These are phyloP conservation scores for Rosa lucieae DNA, from an alignment of 306 rosid genomes.

Conservation along the genomic window DNA sequence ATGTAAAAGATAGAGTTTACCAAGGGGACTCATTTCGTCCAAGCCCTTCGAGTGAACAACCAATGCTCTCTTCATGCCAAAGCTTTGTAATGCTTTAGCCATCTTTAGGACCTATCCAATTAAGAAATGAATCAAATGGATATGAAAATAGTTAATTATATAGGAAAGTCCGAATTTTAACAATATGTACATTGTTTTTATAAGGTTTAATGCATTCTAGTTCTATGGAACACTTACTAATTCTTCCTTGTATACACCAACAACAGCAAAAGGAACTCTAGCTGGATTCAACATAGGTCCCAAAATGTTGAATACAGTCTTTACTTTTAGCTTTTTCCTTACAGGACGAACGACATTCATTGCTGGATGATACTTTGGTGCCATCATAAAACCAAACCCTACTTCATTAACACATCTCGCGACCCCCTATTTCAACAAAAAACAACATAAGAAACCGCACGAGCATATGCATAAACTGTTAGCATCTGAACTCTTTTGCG, in stretches of 20 bases:
- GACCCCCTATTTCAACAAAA: constrained; percentile 54
- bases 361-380: constrained; percentile 86
- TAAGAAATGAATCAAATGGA: constrained; percentile 17
- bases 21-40: constrained; percentile 97
- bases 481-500: not conserved
- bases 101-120: constrained; percentile 71
- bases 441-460: constrained; percentile 15
- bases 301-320: constrained; percentile 83
- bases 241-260: constrained; percentile 81
- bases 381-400: constrained; percentile 96
- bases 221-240: constrained; percentile 43
- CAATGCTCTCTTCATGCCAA: constrained; percentile 92
- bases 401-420: constrained; percentile 65
- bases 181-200: not conserved
- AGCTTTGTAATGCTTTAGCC: constrained; percentile 75
- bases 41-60: constrained; percentile 96
- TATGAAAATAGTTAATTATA: not conserved
- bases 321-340: constrained; percentile 77
- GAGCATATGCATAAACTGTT: not conserved
- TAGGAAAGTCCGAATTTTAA: not conserved
- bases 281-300: constrained; percentile 99
- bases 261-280: constrained; percentile 82
- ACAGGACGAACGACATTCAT: constrained; percentile 80
- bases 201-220: not conserved
- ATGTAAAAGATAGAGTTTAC: constrained; percentile 39